These are phyloP conservation scores for Ganoderma multipileum DNA, from an alignment of 1,284 basidiomycete genomes.

Conservation along the genomic window DNA sequence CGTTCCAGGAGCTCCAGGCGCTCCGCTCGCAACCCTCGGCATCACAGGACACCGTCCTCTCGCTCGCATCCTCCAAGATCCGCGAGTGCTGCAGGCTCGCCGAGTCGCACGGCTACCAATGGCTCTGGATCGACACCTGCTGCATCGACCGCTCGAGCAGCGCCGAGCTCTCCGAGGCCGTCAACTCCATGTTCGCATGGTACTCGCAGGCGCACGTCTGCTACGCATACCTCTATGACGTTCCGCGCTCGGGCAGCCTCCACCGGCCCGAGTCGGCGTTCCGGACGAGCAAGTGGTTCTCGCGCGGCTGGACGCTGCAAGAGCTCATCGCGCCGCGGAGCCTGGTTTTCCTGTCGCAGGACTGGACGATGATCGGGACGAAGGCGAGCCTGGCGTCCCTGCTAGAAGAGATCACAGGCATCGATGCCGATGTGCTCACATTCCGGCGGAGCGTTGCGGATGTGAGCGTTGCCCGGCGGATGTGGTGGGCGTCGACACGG, in stretches of 20 bases:
- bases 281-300: constrained; percentile 27
- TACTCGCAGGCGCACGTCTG: constrained; percentile 19
- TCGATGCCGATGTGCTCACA: constrained; percentile 28
- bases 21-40: neutral
- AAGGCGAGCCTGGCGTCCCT: constrained; percentile 26
- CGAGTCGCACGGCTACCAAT: constrained; percentile 23
- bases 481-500: constrained; percentile 28
- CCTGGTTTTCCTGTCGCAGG: constrained; percentile 22
- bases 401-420: constrained; percentile 26
- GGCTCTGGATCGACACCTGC: constrained; percentile 32
- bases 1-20: constrained; percentile 27
- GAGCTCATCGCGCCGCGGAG: constrained; percentile 29
- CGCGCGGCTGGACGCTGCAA: constrained; percentile 29
- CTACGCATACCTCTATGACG: constrained; percentile 24
- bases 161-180: constrained; percentile 28
- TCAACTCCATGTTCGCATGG: constrained; percentile 30
- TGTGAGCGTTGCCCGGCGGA: constrained; percentile 29
- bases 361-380: constrained; percentile 26
- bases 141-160: constrained; percentile 30
- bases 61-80: constrained; percentile 19
- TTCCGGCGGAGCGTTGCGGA: constrained; percentile 23
- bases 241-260: constrained; percentile 11
- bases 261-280: constrained; percentile 5
- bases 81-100: constrained; percentile 26
- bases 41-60: constrained; percentile 6